Evolutionary conservation across 768 basidiomycete species (phyloP).

Genomic region (Xerocomellus amylosporus): DNA sequence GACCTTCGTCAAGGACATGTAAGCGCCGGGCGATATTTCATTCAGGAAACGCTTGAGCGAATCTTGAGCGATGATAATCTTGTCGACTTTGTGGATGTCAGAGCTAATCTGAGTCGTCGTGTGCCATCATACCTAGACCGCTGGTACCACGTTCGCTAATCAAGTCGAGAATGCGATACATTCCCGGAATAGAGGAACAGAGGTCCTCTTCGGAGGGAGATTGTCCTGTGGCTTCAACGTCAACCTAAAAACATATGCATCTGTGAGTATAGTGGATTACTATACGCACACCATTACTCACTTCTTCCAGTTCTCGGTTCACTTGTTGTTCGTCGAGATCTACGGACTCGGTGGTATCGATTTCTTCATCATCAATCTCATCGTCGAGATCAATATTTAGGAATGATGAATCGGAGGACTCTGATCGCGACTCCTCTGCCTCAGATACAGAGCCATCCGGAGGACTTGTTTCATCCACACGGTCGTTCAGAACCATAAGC

Average conservation of each 20-base stretch:
- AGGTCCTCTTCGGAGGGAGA: conserved; percentile 18
- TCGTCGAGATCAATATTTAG: conserved; percentile 14
- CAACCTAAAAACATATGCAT: conserved; percentile 11
- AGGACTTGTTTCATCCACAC: neutral
- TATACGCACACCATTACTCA: neutral
- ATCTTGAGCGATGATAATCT: conserved; percentile 58
- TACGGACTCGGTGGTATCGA: conserved; percentile 11
- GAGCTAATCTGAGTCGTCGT: neutral
- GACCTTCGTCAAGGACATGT: conserved; percentile 53
- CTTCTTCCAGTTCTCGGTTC: conserved; percentile 15
- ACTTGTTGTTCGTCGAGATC: conserved; percentile 11
- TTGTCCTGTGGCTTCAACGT: conserved; percentile 12
- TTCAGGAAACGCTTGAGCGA: conserved; percentile 50
- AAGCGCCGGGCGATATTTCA: conserved; percentile 47
- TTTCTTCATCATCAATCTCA: conserved; percentile 16
- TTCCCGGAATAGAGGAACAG: conserved; percentile 37
- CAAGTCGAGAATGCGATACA: conserved; percentile 54
- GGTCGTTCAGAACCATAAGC: conserved; percentile 7
- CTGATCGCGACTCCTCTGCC: conserved; percentile 14
- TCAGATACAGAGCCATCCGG: neutral
- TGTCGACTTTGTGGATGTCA: conserved; percentile 45
- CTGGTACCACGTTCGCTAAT: conserved; percentile 49
- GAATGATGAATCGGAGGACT: conserved; percentile 21
- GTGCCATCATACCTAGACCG: conserved; percentile 44
- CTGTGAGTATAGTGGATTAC: neutral